A percentile compares a stretch with the other conserved stretches of the same genome.
Conservation (phyloP, 2,329 filamentous ascomycete genomes). For the Cercospora beticola region DNA sequence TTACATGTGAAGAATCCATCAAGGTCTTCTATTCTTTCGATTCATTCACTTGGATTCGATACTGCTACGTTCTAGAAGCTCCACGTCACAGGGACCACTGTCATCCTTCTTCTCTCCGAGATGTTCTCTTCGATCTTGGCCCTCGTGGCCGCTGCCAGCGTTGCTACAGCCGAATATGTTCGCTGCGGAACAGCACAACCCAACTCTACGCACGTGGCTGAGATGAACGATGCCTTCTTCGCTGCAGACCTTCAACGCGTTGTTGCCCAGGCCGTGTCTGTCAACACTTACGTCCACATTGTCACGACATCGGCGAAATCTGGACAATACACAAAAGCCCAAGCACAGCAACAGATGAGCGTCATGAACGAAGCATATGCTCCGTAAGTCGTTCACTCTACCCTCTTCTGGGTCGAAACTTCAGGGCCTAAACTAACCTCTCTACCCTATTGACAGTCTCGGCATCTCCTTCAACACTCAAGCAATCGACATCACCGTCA, state of each 20-base stretch:
- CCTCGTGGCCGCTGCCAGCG: constrained; percentile 13
- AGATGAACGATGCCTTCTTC: constrained; percentile 25
- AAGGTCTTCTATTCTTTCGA: not conserved
- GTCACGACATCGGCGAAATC: constrained; percentile 39
- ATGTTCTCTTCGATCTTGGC: constrained; percentile 21
- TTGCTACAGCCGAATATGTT: constrained; percentile 22
- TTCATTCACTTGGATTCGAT: constrained; percentile 12
- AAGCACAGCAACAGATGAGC: constrained; percentile 33
- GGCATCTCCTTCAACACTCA: constrained; percentile 45
- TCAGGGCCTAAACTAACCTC: constrained; percentile 27
- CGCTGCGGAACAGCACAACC: constrained; percentile 25
- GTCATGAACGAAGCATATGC: constrained; percentile 11
- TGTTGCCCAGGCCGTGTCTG: constrained; percentile 7
- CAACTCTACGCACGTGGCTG: constrained; percentile 17
- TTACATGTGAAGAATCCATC: constrained; percentile 10
- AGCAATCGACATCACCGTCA: constrained; percentile 51
- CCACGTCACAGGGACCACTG: not conserved
- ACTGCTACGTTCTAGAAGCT: not conserved
- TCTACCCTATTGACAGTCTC: constrained; percentile 42
- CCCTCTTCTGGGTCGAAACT: no score
- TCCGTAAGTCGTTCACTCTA: not conserved
- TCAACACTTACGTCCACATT: constrained; percentile 43
- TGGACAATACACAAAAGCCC: constrained; percentile 39
- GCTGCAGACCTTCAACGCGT: constrained; percentile 12
- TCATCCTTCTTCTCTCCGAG: not conserved